Conservation (phyloP, 2,329 filamentous ascomycete species). For the Penicillium occitanis region DNA sequence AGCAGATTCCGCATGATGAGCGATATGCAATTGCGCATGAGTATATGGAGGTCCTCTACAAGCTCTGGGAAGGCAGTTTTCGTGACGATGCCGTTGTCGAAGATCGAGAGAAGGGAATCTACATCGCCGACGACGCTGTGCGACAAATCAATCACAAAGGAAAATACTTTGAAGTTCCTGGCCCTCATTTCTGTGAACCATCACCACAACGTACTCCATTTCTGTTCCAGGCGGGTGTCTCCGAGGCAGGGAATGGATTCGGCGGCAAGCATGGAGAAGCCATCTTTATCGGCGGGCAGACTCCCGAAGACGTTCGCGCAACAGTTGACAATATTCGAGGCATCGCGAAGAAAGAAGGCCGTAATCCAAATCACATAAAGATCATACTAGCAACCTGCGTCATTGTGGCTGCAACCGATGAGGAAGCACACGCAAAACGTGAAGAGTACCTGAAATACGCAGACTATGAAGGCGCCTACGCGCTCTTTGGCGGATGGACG, state of each 20-base stretch:
- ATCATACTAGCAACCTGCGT: conserved; percentile 48
- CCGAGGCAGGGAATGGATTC: conserved; percentile 48
- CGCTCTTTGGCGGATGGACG: conserved; percentile 51
- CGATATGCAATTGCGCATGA: conserved; percentile 52
- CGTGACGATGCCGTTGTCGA: conserved; percentile 41
- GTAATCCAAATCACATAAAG: conserved; percentile 44
- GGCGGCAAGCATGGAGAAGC: conserved; percentile 48
- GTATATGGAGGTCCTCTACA: conserved; percentile 48
- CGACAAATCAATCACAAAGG: conserved; percentile 41
- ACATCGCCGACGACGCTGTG: conserved; percentile 37
- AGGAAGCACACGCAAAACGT: conserved; percentile 46
- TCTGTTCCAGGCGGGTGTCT: conserved; percentile 50
- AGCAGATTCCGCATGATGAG: conserved; percentile 51
- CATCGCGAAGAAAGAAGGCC: conserved; percentile 40
- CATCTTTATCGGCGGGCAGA: conserved; percentile 50
- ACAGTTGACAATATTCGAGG: conserved; percentile 46
- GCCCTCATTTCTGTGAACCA: conserved; percentile 45
- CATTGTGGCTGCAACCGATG: conserved; percentile 48
- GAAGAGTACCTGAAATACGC: conserved; percentile 45
- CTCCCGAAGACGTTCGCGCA: conserved; percentile 41
- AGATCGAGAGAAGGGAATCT: conserved; percentile 25
- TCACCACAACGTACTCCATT: conserved; percentile 51
- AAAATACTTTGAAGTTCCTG: conserved; percentile 21
- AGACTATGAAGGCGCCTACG: conserved; percentile 46
- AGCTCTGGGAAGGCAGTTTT: conserved; percentile 57